Evolutionary conservation across 768 basidiomycete genomes (phyloP), one percentile per base, ranked within the genome.

Genomic region (Mycena crocata): DNA sequence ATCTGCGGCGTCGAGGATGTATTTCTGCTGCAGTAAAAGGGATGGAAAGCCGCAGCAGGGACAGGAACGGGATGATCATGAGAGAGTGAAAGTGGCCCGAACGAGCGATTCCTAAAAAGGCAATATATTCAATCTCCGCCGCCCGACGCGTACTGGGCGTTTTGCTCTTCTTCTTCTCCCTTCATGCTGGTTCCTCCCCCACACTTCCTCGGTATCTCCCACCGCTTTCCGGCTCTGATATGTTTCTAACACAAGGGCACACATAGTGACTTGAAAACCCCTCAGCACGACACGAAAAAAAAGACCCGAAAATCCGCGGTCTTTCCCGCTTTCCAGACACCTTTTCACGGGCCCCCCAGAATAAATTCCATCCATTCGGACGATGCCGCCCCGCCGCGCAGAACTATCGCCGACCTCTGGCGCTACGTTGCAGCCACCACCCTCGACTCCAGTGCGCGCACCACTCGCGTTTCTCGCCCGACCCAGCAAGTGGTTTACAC

Each of bases 401-500:
- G 42, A 24, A 19, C 34, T 39, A 35, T 23, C 52, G n/a, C 15
- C 40, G 19, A 26, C 52, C n/a, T n/a, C n/a, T n/a, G n/a, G n/a
- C n/a, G n/a, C n/a, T n/a, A n/a, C n/a, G 13, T 52, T 60, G 15
- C 65, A 57, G 26, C 42, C 66, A 3, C 66, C 66, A 14, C 44
- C 68, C n/a, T n/a, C n/a, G 35, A 69, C 68, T 1, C 68, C 68
- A 40, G 39, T 28, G 7, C 58, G 60, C 26, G 64, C 68, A 0
- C 59, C 64, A 28, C 60, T 87, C 45, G 76, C 82, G 6, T 79
- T 87, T 61, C 77, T 87, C 51, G 78, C 86, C 28, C 86, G 84
- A 55, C 81, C 87, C 9, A 80, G 85, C 0, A 84, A 82, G 75
- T 87, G 86, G 86, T 87, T 88, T 69, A 76, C 75, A 0, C 78